A percentile compares a stretch with the other conserved stretches of the same genome.
Evolutionary conservation across 257 asterid species (phyloP).

Genomic region (Jacaranda copaia): DNA sequence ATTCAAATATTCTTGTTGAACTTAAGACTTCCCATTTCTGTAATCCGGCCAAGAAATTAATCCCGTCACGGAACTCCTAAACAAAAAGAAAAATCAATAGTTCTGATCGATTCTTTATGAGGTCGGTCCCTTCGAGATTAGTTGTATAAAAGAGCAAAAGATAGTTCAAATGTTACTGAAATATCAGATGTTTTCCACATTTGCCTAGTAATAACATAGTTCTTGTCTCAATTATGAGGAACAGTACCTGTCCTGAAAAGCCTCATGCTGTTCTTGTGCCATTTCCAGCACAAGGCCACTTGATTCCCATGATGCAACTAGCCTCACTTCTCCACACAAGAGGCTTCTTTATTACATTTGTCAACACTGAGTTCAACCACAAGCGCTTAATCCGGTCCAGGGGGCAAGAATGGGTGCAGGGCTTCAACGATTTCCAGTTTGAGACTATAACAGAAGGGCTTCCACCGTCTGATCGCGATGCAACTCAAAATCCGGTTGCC

Average conservation of each 20-base stretch:
- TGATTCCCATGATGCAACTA: slow-evolving; percentile 39
- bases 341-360: slow-evolving; percentile 42
- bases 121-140: background rate
- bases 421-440: slow-evolving; percentile 38
- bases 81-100: background rate
- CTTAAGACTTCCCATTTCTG: no score
- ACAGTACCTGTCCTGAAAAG: background rate
- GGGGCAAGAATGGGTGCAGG: slow-evolving; percentile 35
- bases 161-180: background rate
- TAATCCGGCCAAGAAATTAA: background rate
- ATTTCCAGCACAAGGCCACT: slow-evolving; percentile 47
- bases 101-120: background rate
- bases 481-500: slow-evolving; percentile 28
- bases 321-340: slow-evolving; percentile 41
- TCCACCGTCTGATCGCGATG: slow-evolving; percentile 38
- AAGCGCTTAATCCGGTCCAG: slow-evolving; percentile 41
- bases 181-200: background rate
- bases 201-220: background rate
- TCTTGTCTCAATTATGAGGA: slow-evolving; percentile 4
- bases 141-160: background rate
- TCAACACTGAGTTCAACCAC: slow-evolving; percentile 49
- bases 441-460: slow-evolving; percentile 43
- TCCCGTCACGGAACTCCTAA: background rate
- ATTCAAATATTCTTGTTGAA: no score
- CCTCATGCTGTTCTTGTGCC: slow-evolving; percentile 43